Evolutionary conservation across 306 rosid species (phyloP), one percentile per base, ranked within the genome.

Genomic region (Cucurbita argyrosperma): DNA sequence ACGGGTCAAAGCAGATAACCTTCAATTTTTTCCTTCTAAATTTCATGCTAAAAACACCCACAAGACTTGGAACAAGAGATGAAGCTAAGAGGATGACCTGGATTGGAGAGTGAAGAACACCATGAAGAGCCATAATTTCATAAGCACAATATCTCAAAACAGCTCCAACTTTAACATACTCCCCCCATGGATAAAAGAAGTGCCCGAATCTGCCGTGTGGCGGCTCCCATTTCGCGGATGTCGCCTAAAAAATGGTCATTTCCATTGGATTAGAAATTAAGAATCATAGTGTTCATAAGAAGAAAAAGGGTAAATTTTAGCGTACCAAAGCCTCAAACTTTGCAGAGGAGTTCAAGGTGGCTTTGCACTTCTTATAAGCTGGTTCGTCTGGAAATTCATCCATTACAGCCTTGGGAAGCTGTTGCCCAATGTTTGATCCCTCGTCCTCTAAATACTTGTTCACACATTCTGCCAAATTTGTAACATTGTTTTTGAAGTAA

Each of bases 191-290:
- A 66, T 87, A 84, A 77, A 83, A 84, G 53, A 88, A 81, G 68
- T 85, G 95, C 40, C 76, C 26, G 88, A 90, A 90, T 83, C 85
- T 83, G 0, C 95, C 96, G 60, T 88, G 96, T 4, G 95, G 96
- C 49, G 92, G 95, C 84, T 90, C 96, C 96, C 95, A 90, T 82
- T 87, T 90, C 56, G 95, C 95, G 8, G 92, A 77, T 30, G 43
- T 69, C n/a, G 95, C 96, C 96, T 61, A 38, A 5, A 30, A 1
- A 49, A 3, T 13, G 15, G 12, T 43, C 10, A 43, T 43, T 7
- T 10, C 2, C 50, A 46, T 13, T 40, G 14, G 2, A 49, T 49
- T 49, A 49, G 4, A 49, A 49, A 49, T 15, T 49, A 49, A 49
- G 6, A 49, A 49, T 49, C n/a, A 49, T 13, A 51, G 15, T 11